A percentile compares a stretch with the other conserved stretches of the same genome.
phyloP scores from a whole-genome alignment of 1,139 yeast species.

The Komagataea norvegica region DNA sequence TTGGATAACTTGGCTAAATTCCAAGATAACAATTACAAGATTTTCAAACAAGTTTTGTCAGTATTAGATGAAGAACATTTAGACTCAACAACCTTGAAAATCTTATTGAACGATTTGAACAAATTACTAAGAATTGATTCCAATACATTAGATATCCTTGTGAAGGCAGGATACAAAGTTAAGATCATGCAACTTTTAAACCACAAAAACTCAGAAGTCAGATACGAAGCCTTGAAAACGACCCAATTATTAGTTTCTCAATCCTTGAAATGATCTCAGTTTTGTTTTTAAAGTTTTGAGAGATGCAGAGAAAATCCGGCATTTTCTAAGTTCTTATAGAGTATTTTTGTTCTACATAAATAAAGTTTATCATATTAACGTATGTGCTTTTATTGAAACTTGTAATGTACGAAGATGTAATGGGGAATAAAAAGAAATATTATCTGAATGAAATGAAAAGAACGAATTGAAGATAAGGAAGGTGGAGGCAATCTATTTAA shows the following conservation, averaged over 20 bases:
- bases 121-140: conserved; percentile 64
- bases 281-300: too few relatives aligned
- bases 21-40: conserved; percentile 71
- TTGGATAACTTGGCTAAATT: conserved; percentile 71
- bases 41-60: conserved; percentile 51
- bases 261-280: conserved; percentile 37
- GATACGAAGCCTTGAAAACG: conserved; percentile 91
- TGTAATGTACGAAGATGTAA: not conserved
- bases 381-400: too few relatives aligned
- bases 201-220: conserved; percentile 78
- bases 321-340: conserved; percentile 4
- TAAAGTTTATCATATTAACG: too few relatives aligned
- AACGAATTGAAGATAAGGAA: too few relatives aligned
- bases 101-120: conserved; percentile 60
- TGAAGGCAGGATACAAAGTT: conserved; percentile 55
- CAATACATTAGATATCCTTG: conserved; percentile 47
- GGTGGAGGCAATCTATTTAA: conserved; percentile 14
- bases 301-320: conserved; percentile 5
- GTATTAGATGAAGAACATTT: conserved; percentile 34
- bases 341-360: not conserved
- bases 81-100: conserved; percentile 27
- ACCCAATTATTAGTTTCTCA: conserved; percentile 90
- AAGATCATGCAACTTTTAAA: conserved; percentile 84
- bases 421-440: too few relatives aligned
- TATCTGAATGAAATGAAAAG: too few relatives aligned